Evolutionary conservation across 2,329 filamentous ascomycete genomes (phyloP).

Genomic region (Grosmannia huntii): DNA sequence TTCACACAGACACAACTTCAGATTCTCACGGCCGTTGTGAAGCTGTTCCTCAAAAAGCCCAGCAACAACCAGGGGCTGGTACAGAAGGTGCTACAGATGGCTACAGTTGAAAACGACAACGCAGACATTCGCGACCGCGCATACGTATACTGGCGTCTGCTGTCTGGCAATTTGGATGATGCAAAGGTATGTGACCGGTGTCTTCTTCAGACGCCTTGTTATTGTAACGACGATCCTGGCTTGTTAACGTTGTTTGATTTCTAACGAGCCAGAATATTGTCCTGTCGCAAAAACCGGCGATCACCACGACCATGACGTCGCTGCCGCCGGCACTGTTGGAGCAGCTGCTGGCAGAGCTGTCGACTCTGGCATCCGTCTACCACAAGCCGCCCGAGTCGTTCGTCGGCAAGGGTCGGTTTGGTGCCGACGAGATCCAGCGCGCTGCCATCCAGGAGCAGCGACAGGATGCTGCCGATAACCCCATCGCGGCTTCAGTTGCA

Average conservation of each 20-base stretch:
- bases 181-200: constrained; percentile 52
- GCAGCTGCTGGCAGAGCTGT: constrained; percentile 80
- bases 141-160: constrained; percentile 94
- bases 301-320: constrained; percentile 85
- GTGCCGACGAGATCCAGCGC: constrained; percentile 85
- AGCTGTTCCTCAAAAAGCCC: constrained; percentile 94
- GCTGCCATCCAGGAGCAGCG: constrained; percentile 94
- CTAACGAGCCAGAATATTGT: constrained; percentile 55
- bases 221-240: no score
- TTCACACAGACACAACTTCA: constrained; percentile 98
- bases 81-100: constrained; percentile 84
- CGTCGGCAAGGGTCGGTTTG: constrained; percentile 86
- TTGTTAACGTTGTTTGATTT: background rate
- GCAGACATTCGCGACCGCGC: constrained; percentile 93
- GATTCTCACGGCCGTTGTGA: constrained; percentile 92
- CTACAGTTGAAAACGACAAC: constrained; percentile 92
- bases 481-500: constrained; percentile 73
- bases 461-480: constrained; percentile 85
- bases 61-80: constrained; percentile 83
- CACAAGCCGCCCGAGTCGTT: constrained; percentile 99
- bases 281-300: constrained; percentile 86
- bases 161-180: constrained; percentile 82
- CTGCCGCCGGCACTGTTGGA: constrained; percentile 75
- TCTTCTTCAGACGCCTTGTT: background rate
- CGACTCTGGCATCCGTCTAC: constrained; percentile 91